phyloP scores from a whole-genome alignment of 345 rosid genomes.

The Eucalyptus curtisii region DNA sequence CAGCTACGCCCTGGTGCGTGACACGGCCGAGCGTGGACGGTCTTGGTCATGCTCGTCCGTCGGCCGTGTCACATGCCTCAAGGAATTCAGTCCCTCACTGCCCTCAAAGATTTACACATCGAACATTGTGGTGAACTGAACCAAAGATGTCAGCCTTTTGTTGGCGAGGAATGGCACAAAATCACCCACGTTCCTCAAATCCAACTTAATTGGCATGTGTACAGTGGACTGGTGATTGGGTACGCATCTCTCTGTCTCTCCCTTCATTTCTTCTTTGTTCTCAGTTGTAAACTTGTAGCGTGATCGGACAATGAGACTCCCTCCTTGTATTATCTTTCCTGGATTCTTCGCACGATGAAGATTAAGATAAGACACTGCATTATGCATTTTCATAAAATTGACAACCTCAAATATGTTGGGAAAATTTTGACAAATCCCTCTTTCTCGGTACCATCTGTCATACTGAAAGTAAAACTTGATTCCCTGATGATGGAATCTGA shows the following conservation, averaged over 20 bases:
- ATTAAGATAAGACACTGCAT: background rate
- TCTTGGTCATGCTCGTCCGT: too few species aligned
- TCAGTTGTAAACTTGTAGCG: too few species aligned
- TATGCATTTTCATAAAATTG: background rate
- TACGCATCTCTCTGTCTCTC: background rate
- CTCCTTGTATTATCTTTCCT: background rate
- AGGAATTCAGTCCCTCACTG: fast-evolving
- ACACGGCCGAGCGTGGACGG: too few species aligned
- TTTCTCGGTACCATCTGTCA: background rate
- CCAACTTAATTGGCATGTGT: background rate
- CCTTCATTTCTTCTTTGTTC: background rate
- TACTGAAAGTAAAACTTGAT: background rate
- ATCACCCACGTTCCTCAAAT: background rate
- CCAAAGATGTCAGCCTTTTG: fast-evolving
- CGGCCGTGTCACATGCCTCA: too few species aligned
- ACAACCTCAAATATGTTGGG: background rate
- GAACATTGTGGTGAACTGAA: background rate
- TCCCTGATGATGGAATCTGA: fast-evolving
- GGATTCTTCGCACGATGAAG: fast-evolving
- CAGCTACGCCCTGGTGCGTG: too few species aligned
- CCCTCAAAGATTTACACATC: fast-evolving
- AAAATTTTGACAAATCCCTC: background rate
- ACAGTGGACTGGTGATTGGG: background rate
- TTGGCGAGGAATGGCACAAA: background rate
- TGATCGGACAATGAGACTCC: too few species aligned